Evolutionary conservation across 2,329 filamentous ascomycete genomes (phyloP).

Genomic region (Atkinsonella hypoxylon): DNA sequence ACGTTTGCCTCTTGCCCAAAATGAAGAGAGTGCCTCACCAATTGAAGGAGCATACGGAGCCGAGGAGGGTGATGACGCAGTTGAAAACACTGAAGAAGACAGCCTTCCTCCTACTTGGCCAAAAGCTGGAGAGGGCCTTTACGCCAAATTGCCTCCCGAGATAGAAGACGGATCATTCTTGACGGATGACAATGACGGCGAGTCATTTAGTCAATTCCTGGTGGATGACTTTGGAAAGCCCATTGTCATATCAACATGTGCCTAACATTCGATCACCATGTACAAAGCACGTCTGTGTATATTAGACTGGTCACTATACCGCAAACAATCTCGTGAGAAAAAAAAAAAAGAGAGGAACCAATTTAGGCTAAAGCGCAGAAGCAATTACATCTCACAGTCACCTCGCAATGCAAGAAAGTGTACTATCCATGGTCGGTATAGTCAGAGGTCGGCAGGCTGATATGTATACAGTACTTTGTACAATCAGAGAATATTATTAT

Average conservation of each 20-base stretch:
- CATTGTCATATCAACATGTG: conserved; percentile 19
- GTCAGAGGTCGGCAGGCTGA: neutral
- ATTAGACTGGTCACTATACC: too few species aligned
- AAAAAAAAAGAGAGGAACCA: too few species aligned
- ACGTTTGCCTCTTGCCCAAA: conserved; percentile 15
- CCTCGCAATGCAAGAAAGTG: neutral
- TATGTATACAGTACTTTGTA: neutral
- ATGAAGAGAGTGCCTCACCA: conserved; percentile 16
- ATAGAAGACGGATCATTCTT: conserved; percentile 24
- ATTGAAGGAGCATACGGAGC: conserved; percentile 6
- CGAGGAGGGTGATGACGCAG: neutral
- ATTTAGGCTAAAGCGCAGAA: too few species aligned
- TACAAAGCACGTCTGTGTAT: too few species aligned
- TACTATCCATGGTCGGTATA: conserved; percentile 1
- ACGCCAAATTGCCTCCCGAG: conserved; percentile 25
- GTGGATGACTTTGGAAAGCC: conserved; percentile 26
- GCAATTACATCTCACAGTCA: too few species aligned
- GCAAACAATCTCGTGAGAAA: too few species aligned
- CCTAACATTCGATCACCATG: conserved; percentile 6
- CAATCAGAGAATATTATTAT: conserved; percentile 6
- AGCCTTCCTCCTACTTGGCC: conserved; percentile 28
- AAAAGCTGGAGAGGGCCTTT: conserved; percentile 27
- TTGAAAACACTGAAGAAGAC: conserved; percentile 11
- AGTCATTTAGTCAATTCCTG: conserved; percentile 32
- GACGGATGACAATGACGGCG: conserved; percentile 28